phyloP scores from a whole-genome alignment of 768 basidiomycete species.

The Russula compacta region DNA sequence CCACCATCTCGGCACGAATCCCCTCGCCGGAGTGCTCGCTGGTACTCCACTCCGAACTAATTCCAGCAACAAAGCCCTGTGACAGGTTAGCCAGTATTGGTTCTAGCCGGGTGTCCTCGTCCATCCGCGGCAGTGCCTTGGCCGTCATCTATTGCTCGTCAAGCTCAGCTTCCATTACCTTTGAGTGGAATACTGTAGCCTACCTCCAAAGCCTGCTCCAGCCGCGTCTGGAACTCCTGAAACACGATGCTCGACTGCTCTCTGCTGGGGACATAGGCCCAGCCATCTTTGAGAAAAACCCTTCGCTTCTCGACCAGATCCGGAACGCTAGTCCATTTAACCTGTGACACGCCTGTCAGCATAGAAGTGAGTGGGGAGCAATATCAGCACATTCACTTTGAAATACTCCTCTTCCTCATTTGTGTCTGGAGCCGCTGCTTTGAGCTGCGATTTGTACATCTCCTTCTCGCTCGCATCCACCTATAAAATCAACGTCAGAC shows the following conservation, averaged over 20 bases:
- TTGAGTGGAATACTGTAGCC: neutral
- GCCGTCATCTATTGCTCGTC: slow-evolving; percentile 56
- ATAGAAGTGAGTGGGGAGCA: neutral
- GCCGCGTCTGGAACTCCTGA: slow-evolving; percentile 68
- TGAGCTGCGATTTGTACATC: slow-evolving; percentile 39
- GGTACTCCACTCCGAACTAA: slow-evolving; percentile 72
- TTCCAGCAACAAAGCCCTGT: slow-evolving; percentile 86
- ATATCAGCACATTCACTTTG: slow-evolving; percentile 45
- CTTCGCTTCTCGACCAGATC: slow-evolving; percentile 79
- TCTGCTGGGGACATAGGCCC: slow-evolving; percentile 77
- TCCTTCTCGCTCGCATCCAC: slow-evolving; percentile 52
- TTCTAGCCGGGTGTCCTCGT: slow-evolving; percentile 86
- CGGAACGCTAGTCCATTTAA: slow-evolving; percentile 93
- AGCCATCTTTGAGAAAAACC: slow-evolving; percentile 69
- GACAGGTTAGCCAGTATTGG: slow-evolving; percentile 89
- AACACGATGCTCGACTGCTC: slow-evolving; percentile 81
- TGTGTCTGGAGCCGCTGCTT: slow-evolving; percentile 33
- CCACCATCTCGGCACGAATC: slow-evolving; percentile 91
- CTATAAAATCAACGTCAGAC: slow-evolving; percentile 27
- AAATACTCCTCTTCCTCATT: slow-evolving; percentile 49
- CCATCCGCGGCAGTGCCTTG: slow-evolving; percentile 78
- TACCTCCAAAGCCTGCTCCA: slow-evolving; percentile 75
- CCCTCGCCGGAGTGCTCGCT: slow-evolving; percentile 46
- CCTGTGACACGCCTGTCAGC: slow-evolving; percentile 36
- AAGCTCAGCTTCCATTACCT: neutral